Evolutionary conservation across 2,329 filamentous ascomycete species (phyloP), one percentile per base, ranked within the genome.

Genomic region (Blumeriella jaapii): DNA sequence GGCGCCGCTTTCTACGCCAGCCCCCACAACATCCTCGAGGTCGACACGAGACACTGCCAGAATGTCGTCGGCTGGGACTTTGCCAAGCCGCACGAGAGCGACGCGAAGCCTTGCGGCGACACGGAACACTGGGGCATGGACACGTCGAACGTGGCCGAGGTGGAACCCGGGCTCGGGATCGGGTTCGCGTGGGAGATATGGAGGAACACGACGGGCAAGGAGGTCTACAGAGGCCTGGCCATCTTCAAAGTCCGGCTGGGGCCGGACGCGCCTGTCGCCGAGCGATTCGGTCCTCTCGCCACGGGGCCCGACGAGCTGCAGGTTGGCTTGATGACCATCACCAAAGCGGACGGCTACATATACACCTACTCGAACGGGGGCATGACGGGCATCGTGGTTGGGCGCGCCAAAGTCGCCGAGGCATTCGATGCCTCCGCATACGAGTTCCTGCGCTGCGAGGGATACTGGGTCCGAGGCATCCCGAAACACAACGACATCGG

Each of bases 221-320:
- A 29, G 12, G 8, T 35, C 12, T 3, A 28, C 20, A 15, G 10
- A 14, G 33, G 33, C 3, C 14, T 35, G 13, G 33, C 23, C 3
- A 24, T 35, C 15, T 20, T 35, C n/a, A 29, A 12, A 17, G 25
- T 28, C 15, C 16, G 6, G 17, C 10, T 35, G 18, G 33, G 32
- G 10, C 12, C 23, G 6, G 11, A 35, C 8, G 18, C 18, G 6
- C 33, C 25, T 16, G 18, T 35, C 13, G 25, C 33, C 1, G 33
- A 29, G 19, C 22, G 33, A 16, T 27, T 35, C 16, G 25, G 33
- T 0, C 26, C 25, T 6, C n/a, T 35, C 17, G 25, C 24, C 7
- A 29, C 33, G 10, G 33, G 33, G 3, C 33, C 33, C 13, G 33
- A 35, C 23, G 33, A 28, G 33, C 15, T 35, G 26, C 25, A 35